Evolutionary conservation across 2,329 filamentous ascomycete species (phyloP).

Genomic region (Zasmidium angulare): DNA sequence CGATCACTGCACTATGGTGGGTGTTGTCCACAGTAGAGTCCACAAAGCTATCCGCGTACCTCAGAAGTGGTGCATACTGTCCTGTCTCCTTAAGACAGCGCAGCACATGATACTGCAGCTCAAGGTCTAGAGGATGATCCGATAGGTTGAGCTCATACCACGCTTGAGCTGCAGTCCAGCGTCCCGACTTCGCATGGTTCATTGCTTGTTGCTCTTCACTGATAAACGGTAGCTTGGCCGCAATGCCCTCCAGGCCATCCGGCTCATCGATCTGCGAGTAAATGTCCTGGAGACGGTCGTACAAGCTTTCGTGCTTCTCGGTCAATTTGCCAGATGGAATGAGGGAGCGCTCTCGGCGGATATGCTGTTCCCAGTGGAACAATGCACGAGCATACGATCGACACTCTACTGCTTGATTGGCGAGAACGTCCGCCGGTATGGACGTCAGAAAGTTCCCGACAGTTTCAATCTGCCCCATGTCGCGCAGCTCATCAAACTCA

Average conservation of each 20-base stretch:
- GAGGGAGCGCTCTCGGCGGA: slow-evolving; percentile 53
- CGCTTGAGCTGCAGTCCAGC: slow-evolving; percentile 92
- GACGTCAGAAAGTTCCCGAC: slow-evolving; percentile 72
- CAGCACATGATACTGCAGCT: slow-evolving; percentile 79
- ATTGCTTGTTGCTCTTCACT: slow-evolving; percentile 91
- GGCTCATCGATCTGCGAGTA: slow-evolving; percentile 98
- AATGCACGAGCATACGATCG: slow-evolving; percentile 88
- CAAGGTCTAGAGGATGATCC: slow-evolving; percentile 71
- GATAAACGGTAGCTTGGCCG: slow-evolving; percentile 79
- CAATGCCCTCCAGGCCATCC: slow-evolving; percentile 93
- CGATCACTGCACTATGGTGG: slow-evolving; percentile 6
- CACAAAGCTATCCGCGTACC: slow-evolving; percentile 76
- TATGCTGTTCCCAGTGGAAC: slow-evolving; percentile 93
- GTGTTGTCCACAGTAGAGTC: slow-evolving; percentile 7
- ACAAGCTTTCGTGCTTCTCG: slow-evolving; percentile 51
- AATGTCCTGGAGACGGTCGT: slow-evolving; percentile 75
- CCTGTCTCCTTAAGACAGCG: slow-evolving; percentile 93
- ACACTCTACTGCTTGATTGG: slow-evolving; percentile 85
- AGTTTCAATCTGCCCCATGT: slow-evolving; percentile 57
- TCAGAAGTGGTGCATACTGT: slow-evolving; percentile 72
- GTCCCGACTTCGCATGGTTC: slow-evolving; percentile 86
- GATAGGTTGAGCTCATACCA: slow-evolving; percentile 94
- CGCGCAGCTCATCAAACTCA: slow-evolving; percentile 52
- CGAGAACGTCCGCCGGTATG: slow-evolving; percentile 71
- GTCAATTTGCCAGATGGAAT: slow-evolving; percentile 41